Percentiles rank a stretch among this genome's conserved stretches.
phyloP scores from a whole-genome alignment of 2,329 filamentous ascomycete genomes.

The Xylariaceae sp. region DNA sequence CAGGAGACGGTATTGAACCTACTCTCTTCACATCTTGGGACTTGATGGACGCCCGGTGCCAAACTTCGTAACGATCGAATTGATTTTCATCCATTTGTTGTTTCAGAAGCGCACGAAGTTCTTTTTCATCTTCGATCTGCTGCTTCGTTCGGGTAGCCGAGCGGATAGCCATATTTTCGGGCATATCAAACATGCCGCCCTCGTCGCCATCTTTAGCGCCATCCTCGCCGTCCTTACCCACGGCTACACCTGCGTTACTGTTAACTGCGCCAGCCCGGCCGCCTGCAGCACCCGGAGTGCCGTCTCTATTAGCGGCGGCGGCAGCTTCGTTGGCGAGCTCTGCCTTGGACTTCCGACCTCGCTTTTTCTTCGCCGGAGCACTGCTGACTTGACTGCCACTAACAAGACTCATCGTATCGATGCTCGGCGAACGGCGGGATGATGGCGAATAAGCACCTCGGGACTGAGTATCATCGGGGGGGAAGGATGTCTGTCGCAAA shows the following conservation, averaged over 20 bases:
- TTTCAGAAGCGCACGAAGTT: conserved; percentile 55
- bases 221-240: conserved; percentile 44
- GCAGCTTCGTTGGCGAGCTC: conserved; percentile 46
- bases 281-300: conserved; percentile 39
- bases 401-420: conserved; percentile 55
- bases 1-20: conserved; percentile 28
- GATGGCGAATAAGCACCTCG: conserved; percentile 44
- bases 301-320: conserved; percentile 37
- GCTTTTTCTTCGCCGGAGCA: conserved; percentile 51
- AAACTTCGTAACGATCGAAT: conserved; percentile 64
- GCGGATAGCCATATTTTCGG: conserved; percentile 39
- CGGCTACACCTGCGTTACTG: conserved; percentile 37
- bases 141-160: conserved; percentile 55
- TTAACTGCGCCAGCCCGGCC: conserved; percentile 42
- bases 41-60: conserved; percentile 62
- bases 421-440: conserved; percentile 58
- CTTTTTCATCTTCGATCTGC: conserved; percentile 58
- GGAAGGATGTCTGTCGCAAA: conserved; percentile 76
- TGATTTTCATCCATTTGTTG: conserved; percentile 62
- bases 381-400: conserved; percentile 56
- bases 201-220: conserved; percentile 53
- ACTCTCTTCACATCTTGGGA: conserved; percentile 65
- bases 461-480: conserved; percentile 50
- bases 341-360: conserved; percentile 56
- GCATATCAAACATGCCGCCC: conserved; percentile 53